Evolutionary conservation across 176 grass and related monocot genomes (phyloP).

Genomic region (Elymus sibiricus): DNA sequence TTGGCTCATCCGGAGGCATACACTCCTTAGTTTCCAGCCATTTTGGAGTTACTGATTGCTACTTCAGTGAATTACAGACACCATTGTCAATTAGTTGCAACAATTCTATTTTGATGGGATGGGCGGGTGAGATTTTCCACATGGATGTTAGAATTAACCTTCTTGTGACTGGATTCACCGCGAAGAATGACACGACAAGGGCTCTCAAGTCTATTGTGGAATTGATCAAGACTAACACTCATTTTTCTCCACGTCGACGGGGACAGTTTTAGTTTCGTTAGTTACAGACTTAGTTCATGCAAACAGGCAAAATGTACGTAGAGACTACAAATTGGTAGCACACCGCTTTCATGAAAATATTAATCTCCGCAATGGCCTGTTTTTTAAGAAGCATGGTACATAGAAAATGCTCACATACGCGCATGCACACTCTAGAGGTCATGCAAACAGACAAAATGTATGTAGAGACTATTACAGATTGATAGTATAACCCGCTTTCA

Average conservation of each 20-base stretch:
- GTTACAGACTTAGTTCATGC: not conserved
- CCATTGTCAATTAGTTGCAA: not conserved
- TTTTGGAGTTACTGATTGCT: not conserved
- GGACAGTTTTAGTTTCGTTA: not conserved
- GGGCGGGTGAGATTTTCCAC: not conserved
- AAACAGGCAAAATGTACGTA: not conserved
- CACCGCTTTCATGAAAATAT: not conserved
- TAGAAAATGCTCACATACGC: too few species aligned
- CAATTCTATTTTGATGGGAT: not conserved
- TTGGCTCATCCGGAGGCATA: not conserved
- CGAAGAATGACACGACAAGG: not conserved
- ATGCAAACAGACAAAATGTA: not conserved
- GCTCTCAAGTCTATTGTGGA: not conserved
- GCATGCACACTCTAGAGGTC: not conserved
- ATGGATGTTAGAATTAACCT: not conserved
- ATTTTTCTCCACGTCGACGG: not conserved
- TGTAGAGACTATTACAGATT: not conserved
- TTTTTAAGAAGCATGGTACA: too few species aligned
- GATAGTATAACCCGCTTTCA: not conserved
- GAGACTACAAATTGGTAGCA: not conserved
- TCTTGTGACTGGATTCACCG: not conserved
- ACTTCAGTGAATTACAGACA: not conserved
- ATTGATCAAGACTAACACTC: not conserved
- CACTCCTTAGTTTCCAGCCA: not conserved
- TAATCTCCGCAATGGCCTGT: not conserved